Percentiles rank a stretch among this genome's conserved stretches.
Conservation (phyloP, 345 rosid genomes). For the Hibiscus trionum region DNA sequence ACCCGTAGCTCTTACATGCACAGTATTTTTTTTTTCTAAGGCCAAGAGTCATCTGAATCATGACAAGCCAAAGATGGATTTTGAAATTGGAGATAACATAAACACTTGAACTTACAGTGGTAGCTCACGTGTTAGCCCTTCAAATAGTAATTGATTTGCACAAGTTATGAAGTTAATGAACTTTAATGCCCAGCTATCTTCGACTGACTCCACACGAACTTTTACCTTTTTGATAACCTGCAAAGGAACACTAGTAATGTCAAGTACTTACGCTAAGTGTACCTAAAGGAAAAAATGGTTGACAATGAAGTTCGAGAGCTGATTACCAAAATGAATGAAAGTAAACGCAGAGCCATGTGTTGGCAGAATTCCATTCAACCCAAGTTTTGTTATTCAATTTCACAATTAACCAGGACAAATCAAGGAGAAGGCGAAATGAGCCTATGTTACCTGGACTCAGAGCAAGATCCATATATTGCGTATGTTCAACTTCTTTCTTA, state of each 20-base stretch:
- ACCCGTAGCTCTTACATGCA: neutral
- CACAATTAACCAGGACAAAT: neutral
- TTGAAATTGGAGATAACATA: conserved; percentile 4
- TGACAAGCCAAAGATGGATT: neutral
- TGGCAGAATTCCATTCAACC: neutral
- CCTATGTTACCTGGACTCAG: too few species aligned
- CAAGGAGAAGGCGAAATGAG: neutral
- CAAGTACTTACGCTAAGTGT: conserved; percentile 4
- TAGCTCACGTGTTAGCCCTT: conserved; percentile 79
- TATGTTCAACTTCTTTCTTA: neutral
- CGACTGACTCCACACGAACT: conserved; percentile 35
- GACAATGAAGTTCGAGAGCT: neutral
- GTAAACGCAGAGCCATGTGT: neutral
- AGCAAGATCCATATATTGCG: neutral
- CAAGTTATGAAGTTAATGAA: conserved; percentile 56
- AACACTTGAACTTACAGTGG: conserved; percentile 50
- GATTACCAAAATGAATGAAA: neutral
- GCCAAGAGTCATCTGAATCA: conserved; percentile 1
- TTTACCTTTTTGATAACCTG: conserved; percentile 34
- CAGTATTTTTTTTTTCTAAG: neutral
- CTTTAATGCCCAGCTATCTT: conserved; percentile 74
- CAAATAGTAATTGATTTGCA: conserved; percentile 52
- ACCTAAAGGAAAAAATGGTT: neutral
- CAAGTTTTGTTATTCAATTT: neutral
- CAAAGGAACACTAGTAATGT: neutral